Percentiles rank a stretch among this genome's conserved stretches.
phyloP scores from a whole-genome alignment of 2,329 filamentous ascomycete genomes.

The Zymoseptoria ardabiliae region DNA sequence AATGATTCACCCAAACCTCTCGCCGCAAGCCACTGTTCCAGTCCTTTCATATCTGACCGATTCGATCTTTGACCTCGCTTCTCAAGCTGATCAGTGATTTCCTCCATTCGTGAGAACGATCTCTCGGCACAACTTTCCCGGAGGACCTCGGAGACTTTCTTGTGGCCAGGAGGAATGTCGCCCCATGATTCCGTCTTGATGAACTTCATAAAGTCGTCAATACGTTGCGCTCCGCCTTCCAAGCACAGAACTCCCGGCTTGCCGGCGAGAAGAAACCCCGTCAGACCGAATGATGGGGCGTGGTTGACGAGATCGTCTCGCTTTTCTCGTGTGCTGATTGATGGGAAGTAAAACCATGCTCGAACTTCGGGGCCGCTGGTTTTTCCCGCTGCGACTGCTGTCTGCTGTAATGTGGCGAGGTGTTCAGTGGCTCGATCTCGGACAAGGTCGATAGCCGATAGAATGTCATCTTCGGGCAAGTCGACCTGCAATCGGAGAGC shows the following conservation, averaged over 20 bases:
- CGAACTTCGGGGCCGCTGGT: conserved; percentile 35
- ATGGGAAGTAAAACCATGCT: conserved; percentile 59
- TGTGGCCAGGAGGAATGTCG: conserved; percentile 55
- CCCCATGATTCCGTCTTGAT: conserved; percentile 59
- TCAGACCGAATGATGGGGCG: conserved; percentile 47
- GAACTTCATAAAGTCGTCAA: conserved; percentile 56
- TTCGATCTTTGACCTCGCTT: conserved; percentile 45
- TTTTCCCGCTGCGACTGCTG: background rate
- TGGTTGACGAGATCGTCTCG: conserved; percentile 50
- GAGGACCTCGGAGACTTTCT: conserved; percentile 53
- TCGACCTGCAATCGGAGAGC: conserved; percentile 32
- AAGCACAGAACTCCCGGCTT: conserved; percentile 52
- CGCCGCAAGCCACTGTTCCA: conserved; percentile 45
- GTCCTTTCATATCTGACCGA: conserved; percentile 46
- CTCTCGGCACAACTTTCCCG: conserved; percentile 35
- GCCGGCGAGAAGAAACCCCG: conserved; percentile 53
- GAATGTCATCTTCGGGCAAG: conserved; percentile 40
- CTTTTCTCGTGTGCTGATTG: conserved; percentile 52
- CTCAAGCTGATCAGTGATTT: conserved; percentile 48
- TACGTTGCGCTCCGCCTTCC: conserved; percentile 40
- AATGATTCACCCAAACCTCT: conserved; percentile 41
- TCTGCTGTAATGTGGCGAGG: conserved; percentile 16
- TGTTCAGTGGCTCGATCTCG: conserved; percentile 29
- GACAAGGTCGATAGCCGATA: conserved; percentile 41
- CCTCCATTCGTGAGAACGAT: conserved; percentile 49